phyloP scores from a whole-genome alignment of 1,284 basidiomycete species.

The Meira nashicola region DNA sequence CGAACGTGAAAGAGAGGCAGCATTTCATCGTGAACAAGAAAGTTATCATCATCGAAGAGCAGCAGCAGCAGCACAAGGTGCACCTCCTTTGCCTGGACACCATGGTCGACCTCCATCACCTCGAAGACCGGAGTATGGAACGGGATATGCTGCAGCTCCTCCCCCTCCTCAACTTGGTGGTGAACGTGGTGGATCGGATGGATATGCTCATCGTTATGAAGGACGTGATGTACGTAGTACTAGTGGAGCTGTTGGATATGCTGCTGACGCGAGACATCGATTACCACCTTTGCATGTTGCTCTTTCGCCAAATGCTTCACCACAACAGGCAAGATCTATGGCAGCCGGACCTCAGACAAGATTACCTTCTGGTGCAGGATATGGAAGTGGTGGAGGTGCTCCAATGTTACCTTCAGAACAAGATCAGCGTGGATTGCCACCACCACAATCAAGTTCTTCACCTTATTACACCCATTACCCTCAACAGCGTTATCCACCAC shows the following conservation, averaged over 20 bases:
- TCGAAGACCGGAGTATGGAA: too few species aligned
- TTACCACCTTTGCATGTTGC: conserved; percentile 1
- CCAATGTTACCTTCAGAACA: too few species aligned
- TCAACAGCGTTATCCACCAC: too few species aligned
- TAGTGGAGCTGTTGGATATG: background rate
- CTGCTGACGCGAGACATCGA: background rate
- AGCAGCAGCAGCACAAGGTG: background rate
- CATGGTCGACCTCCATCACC: background rate
- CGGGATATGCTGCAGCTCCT: background rate
- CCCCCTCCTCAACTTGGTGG: background rate
- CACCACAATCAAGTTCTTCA: too few species aligned
- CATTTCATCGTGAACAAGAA: background rate
- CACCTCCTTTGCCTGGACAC: background rate
- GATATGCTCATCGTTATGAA: background rate
- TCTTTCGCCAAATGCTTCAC: background rate
- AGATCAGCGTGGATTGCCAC: too few species aligned
- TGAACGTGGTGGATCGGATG: too few species aligned
- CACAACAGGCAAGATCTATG: background rate
- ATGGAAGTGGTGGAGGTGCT: too few species aligned
- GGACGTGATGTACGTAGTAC: background rate
- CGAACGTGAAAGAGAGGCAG: background rate
- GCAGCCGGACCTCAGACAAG: too few species aligned
- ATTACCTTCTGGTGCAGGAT: too few species aligned
- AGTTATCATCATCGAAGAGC: background rate
- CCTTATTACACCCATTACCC: too few species aligned